Percentiles rank a stretch among this genome's conserved stretches.
phyloP scores from a whole-genome alignment of 164 flowering plant species.

The Piper betle region DNA sequence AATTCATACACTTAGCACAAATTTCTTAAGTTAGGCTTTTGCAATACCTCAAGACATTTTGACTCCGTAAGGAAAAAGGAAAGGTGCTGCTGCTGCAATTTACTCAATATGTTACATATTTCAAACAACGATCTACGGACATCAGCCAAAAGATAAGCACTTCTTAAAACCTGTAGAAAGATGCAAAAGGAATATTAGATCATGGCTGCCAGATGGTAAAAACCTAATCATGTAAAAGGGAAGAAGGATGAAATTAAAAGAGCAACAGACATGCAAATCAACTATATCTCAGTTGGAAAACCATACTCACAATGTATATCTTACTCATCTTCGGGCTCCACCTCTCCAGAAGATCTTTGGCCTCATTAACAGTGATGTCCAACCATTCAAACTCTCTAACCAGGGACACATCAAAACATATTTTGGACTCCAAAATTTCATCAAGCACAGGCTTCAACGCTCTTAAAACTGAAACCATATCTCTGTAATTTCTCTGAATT shows the following conservation, averaged over 20 bases:
- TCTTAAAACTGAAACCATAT: constrained; percentile 36
- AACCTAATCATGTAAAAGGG: not conserved
- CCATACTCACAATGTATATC: constrained; percentile 36
- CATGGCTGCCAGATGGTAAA: not conserved
- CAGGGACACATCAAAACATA: constrained; percentile 35
- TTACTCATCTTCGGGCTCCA: constrained; percentile 76
- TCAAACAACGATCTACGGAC: constrained; percentile 35
- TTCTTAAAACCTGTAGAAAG: constrained; percentile 38
- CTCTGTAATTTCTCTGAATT: constrained; percentile 32
- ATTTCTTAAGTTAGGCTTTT: too few relatives aligned
- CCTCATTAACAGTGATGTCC: constrained; percentile 60
- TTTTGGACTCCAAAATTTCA: constrained; percentile 36
- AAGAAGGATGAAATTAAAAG: not conserved
- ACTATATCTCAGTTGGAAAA: not conserved
- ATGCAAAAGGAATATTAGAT: not conserved
- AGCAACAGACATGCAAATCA: not conserved
- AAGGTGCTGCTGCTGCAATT: constrained; percentile 21
- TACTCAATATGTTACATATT: constrained; percentile 29
- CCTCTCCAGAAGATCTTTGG: constrained; percentile 68
- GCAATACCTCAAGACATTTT: constrained; percentile 36
- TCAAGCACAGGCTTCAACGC: constrained; percentile 68
- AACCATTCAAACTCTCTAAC: constrained; percentile 55
- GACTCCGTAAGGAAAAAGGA: constrained; percentile 30
- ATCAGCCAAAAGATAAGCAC: constrained; percentile 36
- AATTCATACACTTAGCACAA: too few relatives aligned